phyloP scores from a whole-genome alignment of 805 yeast genomes.

The Myxozyma neotropica region DNA sequence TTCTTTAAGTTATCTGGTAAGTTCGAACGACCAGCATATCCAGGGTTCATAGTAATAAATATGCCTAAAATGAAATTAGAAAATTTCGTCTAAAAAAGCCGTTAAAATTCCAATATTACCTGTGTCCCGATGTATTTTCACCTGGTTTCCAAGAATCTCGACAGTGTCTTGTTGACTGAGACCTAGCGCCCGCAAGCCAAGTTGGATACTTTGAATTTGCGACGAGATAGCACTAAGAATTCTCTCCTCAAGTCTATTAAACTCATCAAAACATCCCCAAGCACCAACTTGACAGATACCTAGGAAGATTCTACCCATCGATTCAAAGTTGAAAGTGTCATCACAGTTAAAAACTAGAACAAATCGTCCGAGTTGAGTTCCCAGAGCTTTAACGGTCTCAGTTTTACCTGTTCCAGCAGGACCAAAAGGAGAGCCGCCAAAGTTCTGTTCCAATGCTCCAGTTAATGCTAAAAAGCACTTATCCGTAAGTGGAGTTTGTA shows the following conservation, averaged over 20 bases:
- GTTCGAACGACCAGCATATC: conserved; percentile 76
- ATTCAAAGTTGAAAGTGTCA: conserved; percentile 77
- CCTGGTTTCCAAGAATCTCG: conserved; percentile 37
- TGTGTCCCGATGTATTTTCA: conserved; percentile 36
- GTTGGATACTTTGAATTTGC: conserved; percentile 71
- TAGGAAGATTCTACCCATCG: conserved; percentile 72
- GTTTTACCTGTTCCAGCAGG: conserved; percentile 99
- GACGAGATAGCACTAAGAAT: conserved; percentile 84
- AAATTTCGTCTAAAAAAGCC: background rate
- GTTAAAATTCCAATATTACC: conserved; percentile 28
- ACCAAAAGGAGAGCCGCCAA: conserved; percentile 92
- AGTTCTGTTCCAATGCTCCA: conserved; percentile 67
- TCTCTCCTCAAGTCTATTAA: conserved; percentile 72
- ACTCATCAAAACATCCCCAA: conserved; percentile 97
- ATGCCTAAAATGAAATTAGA: conserved; percentile 51
- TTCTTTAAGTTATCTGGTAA: conserved; percentile 85
- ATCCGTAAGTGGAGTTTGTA: conserved; percentile 72
- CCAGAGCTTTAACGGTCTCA: conserved; percentile 83
- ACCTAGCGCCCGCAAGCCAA: conserved; percentile 46
- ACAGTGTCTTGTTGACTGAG: conserved; percentile 13
- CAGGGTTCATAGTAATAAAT: conserved; percentile 90
- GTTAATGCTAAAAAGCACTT: conserved; percentile 68
- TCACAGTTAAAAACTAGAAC: conserved; percentile 91
- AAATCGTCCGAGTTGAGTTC: conserved; percentile 73
- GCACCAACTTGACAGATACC: conserved; percentile 85